A percentile compares a stretch with the other conserved stretches of the same genome.
phyloP scores from a whole-genome alignment of 139 green algal species.

The Chlorella sp. region DNA sequence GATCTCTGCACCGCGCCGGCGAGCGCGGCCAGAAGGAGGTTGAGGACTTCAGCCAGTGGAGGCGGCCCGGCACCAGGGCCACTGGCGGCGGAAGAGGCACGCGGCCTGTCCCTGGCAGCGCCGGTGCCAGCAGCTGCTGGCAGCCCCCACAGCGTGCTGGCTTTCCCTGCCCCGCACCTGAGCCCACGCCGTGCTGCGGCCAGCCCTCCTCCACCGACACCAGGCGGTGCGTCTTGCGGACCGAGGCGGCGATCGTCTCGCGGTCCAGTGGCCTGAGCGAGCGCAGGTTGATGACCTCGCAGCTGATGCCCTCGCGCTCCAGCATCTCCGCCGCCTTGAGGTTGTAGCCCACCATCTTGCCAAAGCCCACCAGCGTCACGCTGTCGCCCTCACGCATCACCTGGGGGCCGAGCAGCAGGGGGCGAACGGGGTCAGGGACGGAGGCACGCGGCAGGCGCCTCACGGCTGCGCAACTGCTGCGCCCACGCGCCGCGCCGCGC shows the following conservation, averaged over 20 bases:
- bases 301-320: conserved; percentile 86
- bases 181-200: conserved; percentile 89
- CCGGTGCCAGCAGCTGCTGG: too few relatives aligned
- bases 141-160: too few relatives aligned
- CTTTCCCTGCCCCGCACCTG: too few relatives aligned
- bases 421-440: neutral
- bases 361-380: conserved; percentile 91
- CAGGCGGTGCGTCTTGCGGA: conserved; percentile 91
- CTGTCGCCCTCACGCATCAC: conserved; percentile 81
- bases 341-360: conserved; percentile 94
- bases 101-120: too few relatives aligned
- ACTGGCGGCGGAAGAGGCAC: too few relatives aligned
- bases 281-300: conserved; percentile 96
- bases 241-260: conserved; percentile 78
- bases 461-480: neutral
- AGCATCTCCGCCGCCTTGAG: conserved; percentile 90
- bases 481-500: neutral
- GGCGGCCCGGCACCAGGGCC: too few relatives aligned
- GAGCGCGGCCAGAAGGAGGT: too few relatives aligned
- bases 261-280: conserved; percentile 94
- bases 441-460: neutral
- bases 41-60: too few relatives aligned
- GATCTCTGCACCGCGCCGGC: conserved; percentile 58
- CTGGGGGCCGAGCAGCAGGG: conserved; percentile 9
- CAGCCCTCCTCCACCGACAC: conserved; percentile 97